Conservation (phyloP, 331 rosid genomes). For the Spiraea crenata region DNA sequence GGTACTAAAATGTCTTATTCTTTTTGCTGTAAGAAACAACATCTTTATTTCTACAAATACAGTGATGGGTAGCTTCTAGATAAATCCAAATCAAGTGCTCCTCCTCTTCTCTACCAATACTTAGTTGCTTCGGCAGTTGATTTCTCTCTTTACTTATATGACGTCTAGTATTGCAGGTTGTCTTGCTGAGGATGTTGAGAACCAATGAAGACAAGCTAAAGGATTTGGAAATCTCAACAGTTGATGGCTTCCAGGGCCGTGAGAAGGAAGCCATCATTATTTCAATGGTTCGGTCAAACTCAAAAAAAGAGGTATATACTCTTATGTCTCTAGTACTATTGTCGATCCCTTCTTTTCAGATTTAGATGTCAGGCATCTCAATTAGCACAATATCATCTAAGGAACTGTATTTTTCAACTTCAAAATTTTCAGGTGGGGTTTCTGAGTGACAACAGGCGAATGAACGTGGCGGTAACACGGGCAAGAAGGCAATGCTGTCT, state of each 20-base stretch:
- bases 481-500: constrained; percentile 94
- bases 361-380: neutral
- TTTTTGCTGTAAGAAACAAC: constrained; percentile 16
- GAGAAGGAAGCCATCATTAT: constrained; percentile 95
- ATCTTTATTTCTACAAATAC: constrained; percentile 12
- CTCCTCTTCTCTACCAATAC: neutral
- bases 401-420: neutral
- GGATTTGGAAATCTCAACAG: constrained; percentile 89
- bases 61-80: constrained; percentile 5
- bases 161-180: constrained; percentile 58
- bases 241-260: constrained; percentile 97
- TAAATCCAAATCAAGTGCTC: neutral
- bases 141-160: constrained; percentile 1
- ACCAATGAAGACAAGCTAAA: constrained; percentile 70
- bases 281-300: constrained; percentile 95
- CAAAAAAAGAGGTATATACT: constrained; percentile 70
- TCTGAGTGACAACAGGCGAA: constrained; percentile 89
- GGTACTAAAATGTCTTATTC: constrained; percentile 38
- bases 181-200: constrained; percentile 72
- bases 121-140: constrained; percentile 12
- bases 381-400: neutral
- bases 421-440: constrained; percentile 78
- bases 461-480: constrained; percentile 98
- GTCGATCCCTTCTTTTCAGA: neutral
- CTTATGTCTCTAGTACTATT: constrained; percentile 15